Conservation (phyloP, 2,329 filamentous ascomycete species). For the Neodidymelliopsis sp. region DNA sequence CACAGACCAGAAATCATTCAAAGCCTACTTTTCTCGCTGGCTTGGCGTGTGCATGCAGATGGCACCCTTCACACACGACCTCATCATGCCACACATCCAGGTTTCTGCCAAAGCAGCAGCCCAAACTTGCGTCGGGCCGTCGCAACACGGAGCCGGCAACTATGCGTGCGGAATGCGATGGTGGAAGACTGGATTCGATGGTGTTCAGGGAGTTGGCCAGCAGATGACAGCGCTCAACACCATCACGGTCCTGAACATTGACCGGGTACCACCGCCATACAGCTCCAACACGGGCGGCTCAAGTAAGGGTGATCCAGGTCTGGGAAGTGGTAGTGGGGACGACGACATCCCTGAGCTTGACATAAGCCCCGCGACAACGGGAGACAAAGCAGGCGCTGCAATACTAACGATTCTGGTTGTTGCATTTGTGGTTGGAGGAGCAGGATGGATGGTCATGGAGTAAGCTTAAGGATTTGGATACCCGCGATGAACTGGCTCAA, state of each 20-base stretch:
- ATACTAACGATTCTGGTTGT: conserved; percentile 51
- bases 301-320: conserved; percentile 53
- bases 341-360: conserved; percentile 27
- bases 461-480: conserved; percentile 2
- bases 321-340: conserved; percentile 46
- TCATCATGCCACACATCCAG: conserved; percentile 61
- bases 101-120: conserved; percentile 64
- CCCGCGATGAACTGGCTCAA: not conserved
- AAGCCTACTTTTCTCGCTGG: conserved; percentile 57
- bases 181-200: conserved; percentile 54
- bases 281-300: conserved; percentile 61
- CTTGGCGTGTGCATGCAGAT: conserved; percentile 64
- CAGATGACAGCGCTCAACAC: conserved; percentile 65
- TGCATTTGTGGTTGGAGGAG: conserved; percentile 23
- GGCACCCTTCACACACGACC: conserved; percentile 62
- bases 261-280: conserved; percentile 51
- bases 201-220: conserved; percentile 61
- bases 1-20: conserved; percentile 55
- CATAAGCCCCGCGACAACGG: conserved; percentile 40
- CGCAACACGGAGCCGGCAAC: conserved; percentile 42
- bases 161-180: conserved; percentile 54
- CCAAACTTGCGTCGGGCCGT: conserved; percentile 59
- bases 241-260: conserved; percentile 56
- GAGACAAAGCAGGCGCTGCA: conserved; percentile 53
- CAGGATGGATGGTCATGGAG: conserved; percentile 32